Conservation (phyloP, 306 rosid genomes). For the Begonia loranthoides region DNA sequence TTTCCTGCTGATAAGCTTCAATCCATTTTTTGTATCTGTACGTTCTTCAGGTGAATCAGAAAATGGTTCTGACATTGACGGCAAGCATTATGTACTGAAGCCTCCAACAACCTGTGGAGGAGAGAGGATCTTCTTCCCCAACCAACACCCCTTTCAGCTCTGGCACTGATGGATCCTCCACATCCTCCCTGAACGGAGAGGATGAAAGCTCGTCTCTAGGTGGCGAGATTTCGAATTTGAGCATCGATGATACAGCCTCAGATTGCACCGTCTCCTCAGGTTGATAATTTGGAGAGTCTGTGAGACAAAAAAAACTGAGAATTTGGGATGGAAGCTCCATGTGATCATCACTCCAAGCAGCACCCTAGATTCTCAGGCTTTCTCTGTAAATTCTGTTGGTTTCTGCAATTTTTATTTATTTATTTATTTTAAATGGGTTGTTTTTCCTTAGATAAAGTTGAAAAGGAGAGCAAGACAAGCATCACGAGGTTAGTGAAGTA, state of each 20-base stretch:
- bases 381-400: no score
- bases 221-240: slow-evolving; percentile 56
- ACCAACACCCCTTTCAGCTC: slow-evolving; percentile 22
- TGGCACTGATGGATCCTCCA: slow-evolving; percentile 49
- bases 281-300: slow-evolving; percentile 33
- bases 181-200: slow-evolving; percentile 58
- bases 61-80: slow-evolving; percentile 78
- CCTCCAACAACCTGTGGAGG: slow-evolving; percentile 58
- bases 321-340: no score
- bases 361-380: no score
- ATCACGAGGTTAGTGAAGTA: no score
- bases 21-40: slow-evolving; percentile 1
- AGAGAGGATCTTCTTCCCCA: slow-evolving; percentile 37
- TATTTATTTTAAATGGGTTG: no score
- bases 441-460: no score
- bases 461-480: no score
- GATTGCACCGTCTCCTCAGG: slow-evolving; percentile 58
- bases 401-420: no score
- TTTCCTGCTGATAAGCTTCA: no score
- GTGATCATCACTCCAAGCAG: no score
- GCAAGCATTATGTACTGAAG: slow-evolving; percentile 96
- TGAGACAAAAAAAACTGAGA: no score
- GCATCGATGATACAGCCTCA: slow-evolving; percentile 65
- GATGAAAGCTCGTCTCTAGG: slow-evolving; percentile 59
- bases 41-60: slow-evolving; percentile 78